Evolutionary conservation across 23 red algal species (phyloP).

Genomic region (Agarophyton chilense): DNA sequence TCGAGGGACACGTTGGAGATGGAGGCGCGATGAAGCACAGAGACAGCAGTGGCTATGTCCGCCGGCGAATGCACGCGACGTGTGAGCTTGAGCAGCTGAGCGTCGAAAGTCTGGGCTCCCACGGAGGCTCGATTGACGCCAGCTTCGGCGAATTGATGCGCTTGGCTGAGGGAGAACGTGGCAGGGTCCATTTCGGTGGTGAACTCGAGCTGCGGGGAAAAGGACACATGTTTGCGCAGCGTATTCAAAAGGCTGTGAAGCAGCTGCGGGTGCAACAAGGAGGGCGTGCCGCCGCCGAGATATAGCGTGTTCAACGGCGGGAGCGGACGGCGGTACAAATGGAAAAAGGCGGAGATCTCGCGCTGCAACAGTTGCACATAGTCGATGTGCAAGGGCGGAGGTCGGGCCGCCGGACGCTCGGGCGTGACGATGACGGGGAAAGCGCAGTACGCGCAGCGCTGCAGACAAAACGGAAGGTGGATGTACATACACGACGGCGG

Average conservation of each 20-base stretch:
- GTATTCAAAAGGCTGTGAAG: conserved; percentile 43
- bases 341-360: conserved; percentile 59
- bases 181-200: conserved; percentile 98
- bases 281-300: conserved; percentile 97
- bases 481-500: conserved; percentile 79
- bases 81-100: conserved; percentile 60
- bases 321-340: conserved; percentile 11
- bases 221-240: conserved; percentile 43
- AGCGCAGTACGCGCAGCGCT: conserved; percentile 95
- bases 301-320: conserved; percentile 78
- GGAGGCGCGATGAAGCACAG: conserved; percentile 40
- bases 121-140: conserved; percentile 93
- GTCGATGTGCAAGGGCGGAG: conserved; percentile 34
- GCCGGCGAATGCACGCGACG: conserved; percentile 71
- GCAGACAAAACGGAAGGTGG: conserved; percentile 95
- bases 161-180: conserved; percentile 67
- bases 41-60: conserved; percentile 75
- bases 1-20: conserved; percentile 83
- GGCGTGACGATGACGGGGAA: conserved; percentile 85
- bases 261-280: conserved; percentile 54
- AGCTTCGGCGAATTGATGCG: conserved; percentile 29
- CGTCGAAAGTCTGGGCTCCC: conserved; percentile 86
- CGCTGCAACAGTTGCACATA: conserved; percentile 67
- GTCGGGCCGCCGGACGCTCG: not conserved
- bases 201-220: conserved; percentile 67